Evolutionary conservation across 306 rosid genomes (phyloP), one percentile per base, ranked within the genome.

Genomic region (Prunus fruticosa): DNA sequence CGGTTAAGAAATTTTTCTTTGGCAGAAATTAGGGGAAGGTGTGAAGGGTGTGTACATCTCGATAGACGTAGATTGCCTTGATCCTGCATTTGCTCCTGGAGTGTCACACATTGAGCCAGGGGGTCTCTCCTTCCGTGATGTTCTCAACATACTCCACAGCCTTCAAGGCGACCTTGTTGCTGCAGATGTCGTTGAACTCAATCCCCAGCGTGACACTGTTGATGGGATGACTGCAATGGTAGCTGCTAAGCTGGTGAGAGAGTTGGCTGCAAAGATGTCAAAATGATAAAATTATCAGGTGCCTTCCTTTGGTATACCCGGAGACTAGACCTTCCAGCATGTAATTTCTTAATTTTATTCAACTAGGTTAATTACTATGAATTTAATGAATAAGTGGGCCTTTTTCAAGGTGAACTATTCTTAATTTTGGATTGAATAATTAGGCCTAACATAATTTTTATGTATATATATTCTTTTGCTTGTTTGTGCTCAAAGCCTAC

Each of bases 151-250:
- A 70, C 84, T 95, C 67, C 99, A 95, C 72, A 91, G 87, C 81
- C 99, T 95, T 76, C 85, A 92, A 82, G 99, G 98, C 0, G 86
- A 91, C 38, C 82, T 92, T 22, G 96, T 95, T 69, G 98, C 86
- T 1, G 99, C 88, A 10, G 99, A 95, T 18, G 97, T 95, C 14
- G 99, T 91, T 2, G 99, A 95, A 62, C 86, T 92, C 71, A 95
- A 95, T 79, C 99, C 99, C 1, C 99, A 92, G 71, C 97, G 99
- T 0, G 99, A 95, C 56, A 95, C 97, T 1, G 97, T 91, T 6
- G 97, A 89, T 38, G 99, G 97, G 77, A 92, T 95, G 99, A 95
- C 99, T 30, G 99, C 97, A 52, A 95, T 95, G 99, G 99, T 95
- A 72, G 98, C 97, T 64, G 99, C 99, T 7, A 95, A 95, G 87